phyloP scores from a whole-genome alignment of 2,329 filamentous ascomycete genomes.

The Penicillium sp. region DNA sequence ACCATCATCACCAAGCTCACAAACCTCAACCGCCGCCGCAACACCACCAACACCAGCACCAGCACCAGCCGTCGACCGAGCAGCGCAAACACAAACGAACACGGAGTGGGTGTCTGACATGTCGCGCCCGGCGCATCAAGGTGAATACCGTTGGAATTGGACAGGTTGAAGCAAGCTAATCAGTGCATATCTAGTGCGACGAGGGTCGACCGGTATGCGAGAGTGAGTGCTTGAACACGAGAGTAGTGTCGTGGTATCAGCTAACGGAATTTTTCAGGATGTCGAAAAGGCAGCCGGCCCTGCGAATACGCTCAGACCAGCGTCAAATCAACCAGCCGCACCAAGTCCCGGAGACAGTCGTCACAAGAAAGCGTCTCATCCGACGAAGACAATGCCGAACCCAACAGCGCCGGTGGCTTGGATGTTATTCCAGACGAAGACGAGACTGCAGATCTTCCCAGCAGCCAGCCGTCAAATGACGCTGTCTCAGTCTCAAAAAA shows the following conservation, averaged over 20 bases:
- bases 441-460: constrained; percentile 25
- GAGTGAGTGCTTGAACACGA: constrained; percentile 39
- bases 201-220: constrained; percentile 85
- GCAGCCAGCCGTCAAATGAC: constrained; percentile 16
- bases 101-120: constrained; percentile 90
- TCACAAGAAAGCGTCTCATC: constrained; percentile 49
- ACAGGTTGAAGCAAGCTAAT: constrained; percentile 1
- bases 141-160: constrained; percentile 29
- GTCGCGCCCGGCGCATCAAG: constrained; percentile 81
- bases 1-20: constrained; percentile 23
- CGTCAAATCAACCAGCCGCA: constrained; percentile 41
- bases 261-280: constrained; percentile 52
- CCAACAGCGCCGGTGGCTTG: constrained; percentile 34
- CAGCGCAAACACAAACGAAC: constrained; percentile 91
- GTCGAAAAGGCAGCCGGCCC: constrained; percentile 84
- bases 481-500: constrained; percentile 24
- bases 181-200: constrained; percentile 64
- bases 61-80: constrained; percentile 42
- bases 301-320: constrained; percentile 77
- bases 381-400: constrained; percentile 45
- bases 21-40: neutral
- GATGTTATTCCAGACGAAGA: constrained; percentile 44
- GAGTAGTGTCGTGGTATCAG: neutral
- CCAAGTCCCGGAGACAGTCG: constrained; percentile 42
- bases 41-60: constrained; percentile 72